Conservation (phyloP, 306 rosid genomes). For the Citrullus amarus region DNA sequence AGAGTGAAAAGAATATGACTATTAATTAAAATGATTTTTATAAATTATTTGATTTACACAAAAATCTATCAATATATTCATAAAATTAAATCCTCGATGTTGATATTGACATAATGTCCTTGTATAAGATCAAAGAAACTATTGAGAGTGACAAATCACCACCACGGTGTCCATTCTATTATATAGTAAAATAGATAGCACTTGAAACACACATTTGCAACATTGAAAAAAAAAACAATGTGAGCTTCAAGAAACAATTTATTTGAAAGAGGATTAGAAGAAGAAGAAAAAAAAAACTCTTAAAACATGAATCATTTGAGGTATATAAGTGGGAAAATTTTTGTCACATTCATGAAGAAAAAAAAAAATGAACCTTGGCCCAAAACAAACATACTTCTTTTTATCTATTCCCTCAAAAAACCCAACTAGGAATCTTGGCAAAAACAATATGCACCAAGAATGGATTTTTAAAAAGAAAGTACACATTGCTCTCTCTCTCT, state of each 20-base stretch:
- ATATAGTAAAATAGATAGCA: not conserved
- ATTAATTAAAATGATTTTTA: too few relatives aligned
- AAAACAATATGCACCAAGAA: not conserved
- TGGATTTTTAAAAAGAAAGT: not conserved
- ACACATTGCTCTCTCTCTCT: not conserved
- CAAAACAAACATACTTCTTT: not conserved
- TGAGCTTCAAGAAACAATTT: not conserved
- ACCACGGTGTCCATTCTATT: not conserved
- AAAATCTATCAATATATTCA: too few relatives aligned
- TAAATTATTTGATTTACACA: too few relatives aligned
- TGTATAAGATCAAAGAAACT: not conserved
- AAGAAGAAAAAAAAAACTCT: not conserved
- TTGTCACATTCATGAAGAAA: not conserved
- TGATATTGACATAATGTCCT: too few relatives aligned
- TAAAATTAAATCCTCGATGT: too few relatives aligned
- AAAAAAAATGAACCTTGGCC: not conserved
- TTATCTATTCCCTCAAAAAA: not conserved
- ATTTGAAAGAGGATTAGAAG: not conserved
- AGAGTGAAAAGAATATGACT: too few relatives aligned
- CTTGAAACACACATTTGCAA: not conserved
- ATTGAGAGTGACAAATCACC: not conserved
- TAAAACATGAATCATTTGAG: not conserved
- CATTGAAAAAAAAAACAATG: not conserved
- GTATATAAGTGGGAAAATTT: not conserved
- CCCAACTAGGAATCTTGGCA: conserved; percentile 8